These are phyloP conservation scores for Nitzschia palea DNA, from an alignment of 108 stramenopile genomes.

Conservation along the genomic window DNA sequence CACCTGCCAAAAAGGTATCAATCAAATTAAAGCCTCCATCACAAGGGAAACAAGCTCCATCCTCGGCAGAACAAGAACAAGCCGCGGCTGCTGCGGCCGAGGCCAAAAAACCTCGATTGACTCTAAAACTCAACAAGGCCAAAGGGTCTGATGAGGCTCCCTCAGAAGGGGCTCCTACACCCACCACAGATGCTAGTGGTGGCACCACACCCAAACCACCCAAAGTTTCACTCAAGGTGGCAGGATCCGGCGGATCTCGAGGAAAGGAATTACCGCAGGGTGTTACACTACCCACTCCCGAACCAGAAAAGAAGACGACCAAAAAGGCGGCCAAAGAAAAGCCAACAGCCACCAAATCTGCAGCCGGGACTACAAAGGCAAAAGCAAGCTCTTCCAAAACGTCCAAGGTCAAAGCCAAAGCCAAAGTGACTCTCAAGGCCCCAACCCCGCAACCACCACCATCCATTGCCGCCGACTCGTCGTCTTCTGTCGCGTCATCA, in stretches of 20 bases:
- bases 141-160: background rate
- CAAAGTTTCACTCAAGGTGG: slow-evolving; percentile 40
- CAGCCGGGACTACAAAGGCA: slow-evolving; percentile 10
- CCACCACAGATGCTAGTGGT: background rate
- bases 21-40: slow-evolving; percentile 13
- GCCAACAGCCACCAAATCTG: slow-evolving; percentile 15
- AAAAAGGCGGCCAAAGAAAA: slow-evolving; percentile 18
- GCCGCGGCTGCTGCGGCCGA: slow-evolving; percentile 10
- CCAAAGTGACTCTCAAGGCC: slow-evolving; percentile 24
- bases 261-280: slow-evolving; percentile 60
- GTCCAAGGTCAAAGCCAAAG: slow-evolving; percentile 11
- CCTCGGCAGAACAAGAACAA: background rate
- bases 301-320: slow-evolving; percentile 6
- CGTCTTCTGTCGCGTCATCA: background rate
- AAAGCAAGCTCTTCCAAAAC: slow-evolving; percentile 21
- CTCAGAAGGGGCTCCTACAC: background rate
- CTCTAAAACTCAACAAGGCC: slow-evolving; percentile 23
- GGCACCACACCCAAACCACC: slow-evolving; percentile 45
- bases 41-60: slow-evolving; percentile 21
- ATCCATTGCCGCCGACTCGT: background rate
- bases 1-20: slow-evolving; percentile 9
- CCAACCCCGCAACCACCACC: slow-evolving; percentile 1
- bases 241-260: slow-evolving; percentile 26
- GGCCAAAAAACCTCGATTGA: slow-evolving; percentile 40
- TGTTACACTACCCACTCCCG: slow-evolving; percentile 16